Evolutionary conservation across 495 filamentous ascomycete species (phyloP), one percentile per base, ranked within the genome.

Genomic region (Penicillium fimorum): DNA sequence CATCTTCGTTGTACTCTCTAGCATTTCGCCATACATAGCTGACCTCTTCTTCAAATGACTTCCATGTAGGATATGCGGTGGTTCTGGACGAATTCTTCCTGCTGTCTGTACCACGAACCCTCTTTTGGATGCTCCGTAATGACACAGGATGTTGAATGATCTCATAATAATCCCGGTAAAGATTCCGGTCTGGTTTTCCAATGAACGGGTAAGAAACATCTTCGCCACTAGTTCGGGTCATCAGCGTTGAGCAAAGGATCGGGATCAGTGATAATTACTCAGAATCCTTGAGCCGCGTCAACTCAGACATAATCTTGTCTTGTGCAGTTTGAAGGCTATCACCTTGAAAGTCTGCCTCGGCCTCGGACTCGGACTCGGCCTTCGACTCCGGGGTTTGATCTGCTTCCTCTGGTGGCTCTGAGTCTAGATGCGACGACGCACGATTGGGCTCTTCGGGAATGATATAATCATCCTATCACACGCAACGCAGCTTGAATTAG

Each of bases 1-100:
- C 88, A 61, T 95, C 91, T 63, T 95, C 91, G 61, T 96, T 96
- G 71, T 92, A 96, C 29, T 84, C 82, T 47, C 86, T 84, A 5
- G 92, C 92, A 72, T 96, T 96, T 37, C 79, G 82, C 89, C 91
- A 95, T 29, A 96, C 86, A 51, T 86, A 81, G 58, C 80, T 85
- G 44, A 89, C 77, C 55, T 87, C 89, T 12, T 88, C 82, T 69
- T 92, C 90, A 55, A 96, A 93, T 4, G 83, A 78, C 41, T 84
- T 71, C 92, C 92, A 96, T 22, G 71, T 85, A 59, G 87, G 88
- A 68, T 91, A 87, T 32, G 88, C 83, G 27, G 85, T 88, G 12
- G 81, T 69, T n/a, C 81, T 83, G 1, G 87, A 86, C 4, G 80
- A 77, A 33, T 81, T 77, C 47, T 82, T 79, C 51, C 86, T 77